These are phyloP conservation scores for Clonostachys solani DNA, from an alignment of 2,329 filamentous ascomycete genomes.

Conservation along the genomic window DNA sequence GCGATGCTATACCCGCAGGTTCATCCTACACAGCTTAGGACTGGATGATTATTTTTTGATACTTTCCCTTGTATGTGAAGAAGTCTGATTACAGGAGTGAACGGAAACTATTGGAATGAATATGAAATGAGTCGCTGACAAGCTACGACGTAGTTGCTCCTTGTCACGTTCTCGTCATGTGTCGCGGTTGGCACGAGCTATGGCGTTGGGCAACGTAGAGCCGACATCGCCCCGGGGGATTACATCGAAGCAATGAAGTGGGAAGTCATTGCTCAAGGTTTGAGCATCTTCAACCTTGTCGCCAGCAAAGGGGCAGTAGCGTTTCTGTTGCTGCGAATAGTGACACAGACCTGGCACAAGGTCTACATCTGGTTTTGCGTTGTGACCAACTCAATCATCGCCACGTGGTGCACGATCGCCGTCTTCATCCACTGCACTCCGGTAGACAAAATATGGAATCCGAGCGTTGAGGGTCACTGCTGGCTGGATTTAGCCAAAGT, in stretches of 20 bases:
- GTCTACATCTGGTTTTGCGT: conserved; percentile 18
- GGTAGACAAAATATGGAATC: conserved; percentile 14
- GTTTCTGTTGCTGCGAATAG: conserved; percentile 16
- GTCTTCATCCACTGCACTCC: conserved; percentile 18
- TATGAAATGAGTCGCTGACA: no score
- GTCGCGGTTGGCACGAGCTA: conserved; percentile 2
- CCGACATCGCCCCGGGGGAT: conserved; percentile 1
- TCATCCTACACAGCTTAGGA: conserved; percentile 2
- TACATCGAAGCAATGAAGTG: conserved; percentile 5
- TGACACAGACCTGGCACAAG: conserved; percentile 12
- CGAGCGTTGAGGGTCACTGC: conserved; percentile 11
- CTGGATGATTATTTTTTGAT: conserved; percentile 3
- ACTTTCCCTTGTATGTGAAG: conserved; percentile 1
- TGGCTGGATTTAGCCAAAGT: conserved; percentile 8
- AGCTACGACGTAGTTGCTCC: neutral
- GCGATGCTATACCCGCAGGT: conserved; percentile 1
- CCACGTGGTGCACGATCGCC: conserved; percentile 11
- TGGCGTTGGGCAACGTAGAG: conserved; percentile 3
- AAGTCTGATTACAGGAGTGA: no score
- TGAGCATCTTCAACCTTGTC: conserved; percentile 9
- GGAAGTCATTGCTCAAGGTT: conserved; percentile 6
- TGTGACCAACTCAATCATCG: conserved; percentile 12
- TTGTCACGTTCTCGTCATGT: conserved; percentile 1
- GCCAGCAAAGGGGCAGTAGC: conserved; percentile 6
- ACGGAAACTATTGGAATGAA: neutral